Conservation (phyloP, 441 rosid genomes). For the Populus hybrid region DNA sequence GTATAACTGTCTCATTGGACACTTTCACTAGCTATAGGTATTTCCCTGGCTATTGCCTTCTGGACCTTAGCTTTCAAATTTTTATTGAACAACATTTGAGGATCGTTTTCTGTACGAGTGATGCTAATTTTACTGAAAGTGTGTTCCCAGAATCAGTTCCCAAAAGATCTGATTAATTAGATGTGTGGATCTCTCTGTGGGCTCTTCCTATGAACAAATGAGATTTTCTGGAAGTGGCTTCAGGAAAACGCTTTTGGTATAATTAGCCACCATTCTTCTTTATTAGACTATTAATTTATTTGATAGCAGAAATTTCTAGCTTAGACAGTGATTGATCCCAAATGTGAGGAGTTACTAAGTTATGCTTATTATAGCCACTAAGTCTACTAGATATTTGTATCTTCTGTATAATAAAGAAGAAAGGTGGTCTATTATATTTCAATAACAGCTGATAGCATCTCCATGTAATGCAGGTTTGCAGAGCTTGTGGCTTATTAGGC, state of each 20-base stretch:
- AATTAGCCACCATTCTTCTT: too few species aligned
- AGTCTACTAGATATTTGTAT: neutral
- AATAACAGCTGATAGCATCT: neutral
- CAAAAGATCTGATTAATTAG: too few species aligned
- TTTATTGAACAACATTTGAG: neutral
- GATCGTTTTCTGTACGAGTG: too few species aligned
- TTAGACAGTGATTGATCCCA: too few species aligned
- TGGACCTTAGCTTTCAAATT: neutral
- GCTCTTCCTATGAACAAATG: too few species aligned
- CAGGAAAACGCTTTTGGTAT: too few species aligned
- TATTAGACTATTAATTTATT: too few species aligned
- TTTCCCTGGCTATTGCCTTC: neutral
- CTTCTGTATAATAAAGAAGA: neutral
- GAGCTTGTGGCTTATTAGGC: constrained; percentile 86
- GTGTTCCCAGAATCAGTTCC: too few species aligned
- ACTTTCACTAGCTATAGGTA: neutral
- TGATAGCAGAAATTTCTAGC: too few species aligned
- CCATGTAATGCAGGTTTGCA: constrained; percentile 60
- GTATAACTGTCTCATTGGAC: neutral
- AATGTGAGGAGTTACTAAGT: too few species aligned
- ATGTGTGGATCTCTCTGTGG: too few species aligned
- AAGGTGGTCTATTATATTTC: neutral
- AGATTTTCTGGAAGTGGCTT: too few species aligned
- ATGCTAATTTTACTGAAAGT: neutral
- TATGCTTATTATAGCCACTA: neutral